Conservation (phyloP, 331 rosid species). For the Spiraea crenata region DNA sequence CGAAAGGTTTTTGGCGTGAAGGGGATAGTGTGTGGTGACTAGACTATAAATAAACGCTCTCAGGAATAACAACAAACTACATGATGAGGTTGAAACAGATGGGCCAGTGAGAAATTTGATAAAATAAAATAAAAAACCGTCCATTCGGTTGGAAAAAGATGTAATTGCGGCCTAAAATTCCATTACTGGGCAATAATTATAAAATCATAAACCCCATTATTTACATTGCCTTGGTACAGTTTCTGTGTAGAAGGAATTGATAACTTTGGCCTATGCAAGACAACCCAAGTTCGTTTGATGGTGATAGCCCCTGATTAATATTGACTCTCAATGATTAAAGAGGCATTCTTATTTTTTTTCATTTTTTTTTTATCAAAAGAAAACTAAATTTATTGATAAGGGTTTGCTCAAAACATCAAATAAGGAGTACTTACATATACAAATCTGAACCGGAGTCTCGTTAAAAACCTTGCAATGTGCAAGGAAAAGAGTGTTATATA, state of each 20-base stretch:
- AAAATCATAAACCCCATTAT: neutral
- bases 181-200: neutral
- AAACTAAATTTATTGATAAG: too few species aligned
- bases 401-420: too few species aligned
- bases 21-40: constrained; percentile 42
- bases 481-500: too few species aligned
- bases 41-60: constrained; percentile 18
- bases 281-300: neutral
- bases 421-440: too few species aligned
- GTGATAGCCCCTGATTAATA: too few species aligned
- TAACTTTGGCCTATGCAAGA: neutral
- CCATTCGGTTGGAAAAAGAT: neutral
- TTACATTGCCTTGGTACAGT: neutral
- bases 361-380: too few species aligned
- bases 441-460: too few species aligned
- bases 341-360: neutral
- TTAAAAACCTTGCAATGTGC: too few species aligned
- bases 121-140: neutral
- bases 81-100: neutral
- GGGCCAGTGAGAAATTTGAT: neutral
- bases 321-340: neutral
- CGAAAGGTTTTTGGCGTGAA: constrained; percentile 26
- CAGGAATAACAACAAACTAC: constrained; percentile 14
- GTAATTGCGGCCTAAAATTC: neutral
- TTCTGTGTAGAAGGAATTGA: neutral